Evolutionary conservation across 257 asterid species (phyloP), one percentile per base, ranked within the genome.

Genomic region (Solanum virginianum): DNA sequence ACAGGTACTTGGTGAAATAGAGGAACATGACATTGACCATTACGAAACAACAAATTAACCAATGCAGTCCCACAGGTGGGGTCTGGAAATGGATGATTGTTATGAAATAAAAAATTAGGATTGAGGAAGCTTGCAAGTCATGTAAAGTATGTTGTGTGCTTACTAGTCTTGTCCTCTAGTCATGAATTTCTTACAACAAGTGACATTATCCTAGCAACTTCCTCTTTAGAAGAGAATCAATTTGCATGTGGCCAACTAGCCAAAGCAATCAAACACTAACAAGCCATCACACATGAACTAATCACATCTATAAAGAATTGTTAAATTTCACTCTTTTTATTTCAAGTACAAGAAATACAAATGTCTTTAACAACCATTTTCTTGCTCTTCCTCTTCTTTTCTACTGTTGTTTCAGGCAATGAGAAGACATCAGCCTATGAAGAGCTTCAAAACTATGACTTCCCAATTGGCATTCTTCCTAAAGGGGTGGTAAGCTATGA

Each of bases 401-500:
- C 88, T 15, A 51, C 83, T 51, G 68, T 80, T 47, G 47, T 72
- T 83, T 13, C 86, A 70, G 87, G 72, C 59, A 77, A 63, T 17
- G 49, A 68, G 22, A 32, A 85, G 26, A 89, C 85, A n/a, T 66
- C 98, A 0, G 98, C 83, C 2, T 94, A 94, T 91, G 88, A 93
- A 1, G 89, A 87, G 2, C 89, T 96, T 81, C 87, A 55, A 57
- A 82, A 84, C 5, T 95, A 92, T 90, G 95, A 83, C 57, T 93
- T 94, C 55, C 99, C 99, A 4, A 83, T 80, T 4, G 99, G 99
- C 1, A 89, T 96, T 81, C 95, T 96, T 29, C 98, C 99, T 0
- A 26, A 56, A 43, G 98, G 98, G 32, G 96, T 92, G 60, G 88
- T 89, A 17, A 29, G 87, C 92, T 96, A 94, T 90, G 92, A 92